Base-by-base conservation (phyloP, 257 asterid genomes). In the Salvia hispanica region DNA sequence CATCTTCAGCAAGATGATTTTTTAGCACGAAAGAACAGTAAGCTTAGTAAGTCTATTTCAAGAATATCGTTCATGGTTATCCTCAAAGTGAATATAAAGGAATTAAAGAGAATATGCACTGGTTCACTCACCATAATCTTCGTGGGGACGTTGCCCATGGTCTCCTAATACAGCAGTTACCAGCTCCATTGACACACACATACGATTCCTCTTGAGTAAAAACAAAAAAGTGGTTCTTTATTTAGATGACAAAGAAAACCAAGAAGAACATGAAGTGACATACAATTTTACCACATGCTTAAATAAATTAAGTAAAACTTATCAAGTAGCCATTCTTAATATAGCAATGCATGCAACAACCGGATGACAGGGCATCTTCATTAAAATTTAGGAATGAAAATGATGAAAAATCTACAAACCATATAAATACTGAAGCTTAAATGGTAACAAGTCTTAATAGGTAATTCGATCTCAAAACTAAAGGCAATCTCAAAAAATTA, bases 101-200 rank as follows among this genome's bases (percentile, higher is more conserved):
- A 66, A 52, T 15, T 54, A 31, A 54, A 11, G 37, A 34, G 12
- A 50, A 28, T 15, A 51, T 13, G 44, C 31, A 63, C 48, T 70
- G 48, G 15, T 51, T 36, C 74, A 64, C 93, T 81, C 76, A 93
- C 99, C 99, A 85, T 93, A 93, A 81, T 93, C 99, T 43, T 88
- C 95, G 44, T 45, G 87, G 64, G 97, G 99, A 25, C 99, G 96
- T 71, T 93, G 99, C 67, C 97, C 97, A 66, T 93, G 99, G 72
- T 93, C 99, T 75, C 99, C 99, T 60, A 93, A 72, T 58, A 93
- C 99, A 71, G 99, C 99, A 67, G 99, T 93, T 50, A 93, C 99
- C 76, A 93, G 84, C 82, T 93, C 99, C 99, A 88, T 93, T 72
- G 99, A 90, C 79, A 90, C 76, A 79, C 97, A 90, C 87, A 90